Conservation (phyloP, 2,329 filamentous ascomycete species). For the Spiromastix sp. region DNA sequence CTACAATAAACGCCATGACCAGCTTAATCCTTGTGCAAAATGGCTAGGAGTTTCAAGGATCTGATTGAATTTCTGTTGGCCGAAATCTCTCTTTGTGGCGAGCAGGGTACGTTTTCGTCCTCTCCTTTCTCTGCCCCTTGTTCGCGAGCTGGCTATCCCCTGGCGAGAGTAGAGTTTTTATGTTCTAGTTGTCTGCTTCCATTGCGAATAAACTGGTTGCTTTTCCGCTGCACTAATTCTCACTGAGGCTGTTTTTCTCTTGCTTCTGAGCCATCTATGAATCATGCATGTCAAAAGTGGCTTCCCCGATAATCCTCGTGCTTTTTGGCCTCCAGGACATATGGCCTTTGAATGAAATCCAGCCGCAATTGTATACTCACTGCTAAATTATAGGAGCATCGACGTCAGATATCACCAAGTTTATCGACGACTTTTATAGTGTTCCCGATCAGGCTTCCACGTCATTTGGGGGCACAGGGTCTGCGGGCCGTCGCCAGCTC, state of each 20-base stretch:
- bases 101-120: slow-evolving; percentile 41
- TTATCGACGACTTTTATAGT: slow-evolving; percentile 27
- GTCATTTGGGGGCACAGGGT: neutral
- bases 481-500: slow-evolving; percentile 3
- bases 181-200: no score
- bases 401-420: slow-evolving; percentile 24
- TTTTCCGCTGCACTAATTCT: no score
- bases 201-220: no score
- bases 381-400: slow-evolving; percentile 23
- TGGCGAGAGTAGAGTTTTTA: neutral
- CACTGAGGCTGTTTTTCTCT: no score
- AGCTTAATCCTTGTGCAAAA: no score
- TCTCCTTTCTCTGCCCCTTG: slow-evolving; percentile 1
- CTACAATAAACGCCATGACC: no score
- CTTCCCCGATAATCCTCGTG: no score
- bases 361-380: slow-evolving; percentile 17
- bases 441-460: slow-evolving; percentile 12
- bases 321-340: neutral
- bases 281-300: no score
- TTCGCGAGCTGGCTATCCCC: neutral
- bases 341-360: neutral
- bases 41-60: slow-evolving; percentile 44
- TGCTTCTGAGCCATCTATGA: no score
- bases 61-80: slow-evolving; percentile 49
- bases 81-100: slow-evolving; percentile 49